Conservation (phyloP, 345 rosid species). For the Rhodomyrtus tomentosa region DNA sequence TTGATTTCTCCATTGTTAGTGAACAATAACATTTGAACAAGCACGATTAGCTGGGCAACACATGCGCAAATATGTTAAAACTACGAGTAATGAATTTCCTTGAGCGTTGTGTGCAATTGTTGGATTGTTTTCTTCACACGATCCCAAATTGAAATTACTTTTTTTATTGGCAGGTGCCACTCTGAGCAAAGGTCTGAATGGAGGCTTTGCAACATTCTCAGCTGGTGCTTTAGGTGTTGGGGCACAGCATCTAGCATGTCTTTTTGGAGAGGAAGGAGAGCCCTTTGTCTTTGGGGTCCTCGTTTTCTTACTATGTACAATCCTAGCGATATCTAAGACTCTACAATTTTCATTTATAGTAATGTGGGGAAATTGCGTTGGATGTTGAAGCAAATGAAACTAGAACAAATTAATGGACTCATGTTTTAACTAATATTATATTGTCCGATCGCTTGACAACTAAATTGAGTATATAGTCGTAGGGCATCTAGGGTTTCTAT, state of each 20-base stretch:
- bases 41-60: not conserved
- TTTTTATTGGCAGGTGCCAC: conserved; percentile 41
- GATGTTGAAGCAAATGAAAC: not conserved
- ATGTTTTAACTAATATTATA: not conserved
- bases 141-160: not conserved
- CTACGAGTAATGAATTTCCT: not conserved
- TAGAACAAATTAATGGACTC: not conserved
- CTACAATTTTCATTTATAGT: not conserved
- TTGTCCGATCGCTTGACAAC: not conserved
- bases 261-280: conserved; percentile 46
- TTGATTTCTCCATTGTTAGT: not conserved
- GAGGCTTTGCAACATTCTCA: conserved; percentile 55
- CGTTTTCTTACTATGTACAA: conserved; percentile 50
- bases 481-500: not conserved
- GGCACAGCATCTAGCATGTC: conserved; percentile 42
- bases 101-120: not conserved
- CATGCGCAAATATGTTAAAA: not conserved
- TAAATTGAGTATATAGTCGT: not conserved
- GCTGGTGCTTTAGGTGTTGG: conserved; percentile 62
- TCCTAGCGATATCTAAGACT: not conserved
- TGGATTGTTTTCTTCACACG: not conserved
- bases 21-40: not conserved
- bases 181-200: conserved; percentile 46
- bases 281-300: conserved; percentile 53
- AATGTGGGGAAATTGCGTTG: not conserved